These are phyloP conservation scores for Globisporangium spiculum DNA, from an alignment of 352 stramenopile species.

Conservation along the genomic window DNA sequence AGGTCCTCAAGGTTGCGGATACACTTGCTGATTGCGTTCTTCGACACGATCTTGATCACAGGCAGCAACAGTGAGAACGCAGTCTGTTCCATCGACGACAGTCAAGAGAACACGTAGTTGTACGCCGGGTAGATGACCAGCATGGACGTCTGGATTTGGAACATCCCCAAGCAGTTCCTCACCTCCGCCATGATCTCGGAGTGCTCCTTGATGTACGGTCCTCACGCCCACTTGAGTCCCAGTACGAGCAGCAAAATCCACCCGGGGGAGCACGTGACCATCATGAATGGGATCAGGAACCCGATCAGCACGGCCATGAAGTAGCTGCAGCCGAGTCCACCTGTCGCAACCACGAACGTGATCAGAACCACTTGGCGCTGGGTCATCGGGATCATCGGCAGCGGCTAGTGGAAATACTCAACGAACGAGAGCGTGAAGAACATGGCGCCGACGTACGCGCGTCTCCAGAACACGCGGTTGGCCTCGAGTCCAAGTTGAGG, in stretches of 20 bases:
- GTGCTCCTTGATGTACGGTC: neutral
- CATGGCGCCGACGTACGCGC: neutral
- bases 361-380: neutral
- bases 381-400: neutral
- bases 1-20: slow-evolving; percentile 20
- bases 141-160: slow-evolving; percentile 2
- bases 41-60: slow-evolving; percentile 19
- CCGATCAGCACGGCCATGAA: neutral
- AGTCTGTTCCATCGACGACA: neutral
- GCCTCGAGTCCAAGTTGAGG: neutral
- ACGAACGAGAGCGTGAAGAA: neutral
- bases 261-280: neutral
- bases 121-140: neutral
- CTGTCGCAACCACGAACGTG: neutral
- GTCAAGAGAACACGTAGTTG: neutral
- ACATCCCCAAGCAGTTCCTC: neutral
- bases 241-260: neutral
- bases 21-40: slow-evolving; percentile 27
- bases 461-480: neutral
- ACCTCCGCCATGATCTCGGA: neutral
- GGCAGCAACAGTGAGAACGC: neutral
- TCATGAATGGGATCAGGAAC: slow-evolving; percentile 2
- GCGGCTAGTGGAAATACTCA: neutral
- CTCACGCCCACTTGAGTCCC: neutral
- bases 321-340: neutral